Percentiles rank a stretch among this genome's conserved stretches.
Evolutionary conservation across 1,284 basidiomycete genomes (phyloP).

Genomic region (Papiliotrema fonsecae): DNA sequence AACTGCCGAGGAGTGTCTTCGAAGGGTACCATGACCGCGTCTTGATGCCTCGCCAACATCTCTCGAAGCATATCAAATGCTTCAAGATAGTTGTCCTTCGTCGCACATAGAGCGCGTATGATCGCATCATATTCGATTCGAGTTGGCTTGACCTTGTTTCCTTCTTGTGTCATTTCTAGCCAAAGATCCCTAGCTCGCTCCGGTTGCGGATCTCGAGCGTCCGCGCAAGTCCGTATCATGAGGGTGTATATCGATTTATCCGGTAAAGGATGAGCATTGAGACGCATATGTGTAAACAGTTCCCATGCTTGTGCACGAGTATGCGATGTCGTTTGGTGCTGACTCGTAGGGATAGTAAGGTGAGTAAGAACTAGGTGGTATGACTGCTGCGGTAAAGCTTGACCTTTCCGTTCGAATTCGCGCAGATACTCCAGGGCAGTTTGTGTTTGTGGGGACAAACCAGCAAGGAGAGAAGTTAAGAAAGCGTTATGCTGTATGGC

Average conservation of each 20-base stretch:
- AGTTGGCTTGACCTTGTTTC: slow-evolving; percentile 60
- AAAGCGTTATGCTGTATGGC: slow-evolving; percentile 23
- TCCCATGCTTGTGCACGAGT: slow-evolving; percentile 75
- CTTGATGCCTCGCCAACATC: slow-evolving; percentile 69
- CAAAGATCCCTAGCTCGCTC: slow-evolving; percentile 90
- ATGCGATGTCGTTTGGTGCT: slow-evolving; percentile 20
- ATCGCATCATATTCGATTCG: slow-evolving; percentile 71
- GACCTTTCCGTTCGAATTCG: slow-evolving; percentile 37
- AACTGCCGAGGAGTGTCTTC: slow-evolving; percentile 11
- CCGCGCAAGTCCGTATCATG: slow-evolving; percentile 85
- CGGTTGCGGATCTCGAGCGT: slow-evolving; percentile 60
- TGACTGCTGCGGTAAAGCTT: slow-evolving; percentile 43
- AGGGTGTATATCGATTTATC: slow-evolving; percentile 67
- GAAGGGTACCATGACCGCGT: slow-evolving; percentile 33
- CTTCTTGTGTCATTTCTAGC: slow-evolving; percentile 76
- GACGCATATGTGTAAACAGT: slow-evolving; percentile 91
- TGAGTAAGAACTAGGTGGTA: slow-evolving; percentile 44
- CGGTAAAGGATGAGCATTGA: slow-evolving; percentile 80
- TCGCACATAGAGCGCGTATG: slow-evolving; percentile 63
- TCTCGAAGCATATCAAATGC: slow-evolving; percentile 72
- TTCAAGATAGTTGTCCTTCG: slow-evolving; percentile 59
- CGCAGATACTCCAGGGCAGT: slow-evolving; percentile 41
- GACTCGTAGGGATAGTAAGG: slow-evolving; percentile 26
- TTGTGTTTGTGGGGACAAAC: slow-evolving; percentile 22
- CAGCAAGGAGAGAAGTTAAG: slow-evolving; percentile 23